Base-by-base conservation (phyloP, 306 rosid species). In the Cucumis melo region DNA sequence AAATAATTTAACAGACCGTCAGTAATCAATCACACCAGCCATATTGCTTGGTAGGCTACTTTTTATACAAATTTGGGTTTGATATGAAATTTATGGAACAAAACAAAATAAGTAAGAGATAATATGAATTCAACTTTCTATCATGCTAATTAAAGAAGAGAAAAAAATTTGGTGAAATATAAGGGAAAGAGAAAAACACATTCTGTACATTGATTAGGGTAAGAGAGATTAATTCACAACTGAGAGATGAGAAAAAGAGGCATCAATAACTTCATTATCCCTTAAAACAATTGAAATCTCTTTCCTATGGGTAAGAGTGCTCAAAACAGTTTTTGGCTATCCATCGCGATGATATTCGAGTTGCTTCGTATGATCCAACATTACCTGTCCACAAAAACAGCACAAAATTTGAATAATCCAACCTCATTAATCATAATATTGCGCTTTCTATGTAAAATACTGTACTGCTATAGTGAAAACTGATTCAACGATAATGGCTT, bases 301-400 rank as follows among this genome's bases (percentile, higher is more conserved):
- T 21, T 46, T 71, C 19, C 73, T 66, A 10, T 34, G 46, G 10
- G 24, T 64, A 10, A 65, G 15, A n/a, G 8, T n/a, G 73, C 54
- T 12, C 29, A 41, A 66, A 39, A 66, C 44, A 23, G 70, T 24
- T 42, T 42, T 48, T 46, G 67, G 64, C 78, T 91, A 91, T 38
- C 78, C 41, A 10, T 97, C 93, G 11, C 93, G 83, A 27, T 86
- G 83, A 85, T 73, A 81, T 80, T 90, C 96, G 50, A 91, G 85
- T 75, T 94, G 79, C 86, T 90, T 90, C 39, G 98, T 91, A 68
- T 90, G 87, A 83, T 91, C 92, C 32, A 88, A 59, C 51, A 93
- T 80, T 68, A 90, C 71, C 98, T 94, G 84, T 77, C 80, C 82
- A 79, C 42, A 75, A 76, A 80, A 83, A 16, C n/a, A 71, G 6